Conservation (phyloP, 1,284 basidiomycete species). For the Puccinia horiana region DNA sequence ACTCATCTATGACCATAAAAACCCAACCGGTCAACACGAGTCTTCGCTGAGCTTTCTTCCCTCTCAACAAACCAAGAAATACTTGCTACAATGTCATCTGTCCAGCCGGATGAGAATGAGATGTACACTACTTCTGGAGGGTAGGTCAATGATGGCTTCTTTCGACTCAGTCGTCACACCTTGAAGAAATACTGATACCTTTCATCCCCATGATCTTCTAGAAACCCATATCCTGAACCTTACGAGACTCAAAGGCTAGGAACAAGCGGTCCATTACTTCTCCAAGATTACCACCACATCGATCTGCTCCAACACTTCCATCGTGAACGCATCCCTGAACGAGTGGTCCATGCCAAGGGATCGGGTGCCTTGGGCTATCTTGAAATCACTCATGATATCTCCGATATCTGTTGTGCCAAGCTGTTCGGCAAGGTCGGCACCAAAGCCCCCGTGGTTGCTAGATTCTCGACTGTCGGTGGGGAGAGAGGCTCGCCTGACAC, state of each 20-base stretch:
- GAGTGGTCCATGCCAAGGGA: constrained; percentile 52
- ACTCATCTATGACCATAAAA: too few relatives aligned
- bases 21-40: too few relatives aligned
- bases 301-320: constrained; percentile 51
- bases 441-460: constrained; percentile 63
- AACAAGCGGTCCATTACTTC: constrained; percentile 73
- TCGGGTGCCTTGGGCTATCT: constrained; percentile 43
- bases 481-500: constrained; percentile 85
- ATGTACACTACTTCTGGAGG: constrained; percentile 47
- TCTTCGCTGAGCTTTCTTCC: too few relatives aligned
- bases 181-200: neutral
- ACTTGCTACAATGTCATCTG: constrained; percentile 24
- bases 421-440: constrained; percentile 73
- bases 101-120: constrained; percentile 1
- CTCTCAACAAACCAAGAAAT: neutral
- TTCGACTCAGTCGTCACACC: neutral
- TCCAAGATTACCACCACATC: constrained; percentile 64
- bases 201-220: neutral
- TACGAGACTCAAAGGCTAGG: constrained; percentile 69
- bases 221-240: constrained; percentile 46
- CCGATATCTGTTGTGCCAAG: constrained; percentile 73
- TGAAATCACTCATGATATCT: constrained; percentile 69
- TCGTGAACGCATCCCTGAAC: constrained; percentile 57
- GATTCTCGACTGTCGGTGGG: constrained; percentile 65
- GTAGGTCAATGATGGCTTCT: constrained; percentile 1